Conservation (phyloP, 2,329 filamentous ascomycete genomes). For the Colletotrichum kahawae region DNA sequence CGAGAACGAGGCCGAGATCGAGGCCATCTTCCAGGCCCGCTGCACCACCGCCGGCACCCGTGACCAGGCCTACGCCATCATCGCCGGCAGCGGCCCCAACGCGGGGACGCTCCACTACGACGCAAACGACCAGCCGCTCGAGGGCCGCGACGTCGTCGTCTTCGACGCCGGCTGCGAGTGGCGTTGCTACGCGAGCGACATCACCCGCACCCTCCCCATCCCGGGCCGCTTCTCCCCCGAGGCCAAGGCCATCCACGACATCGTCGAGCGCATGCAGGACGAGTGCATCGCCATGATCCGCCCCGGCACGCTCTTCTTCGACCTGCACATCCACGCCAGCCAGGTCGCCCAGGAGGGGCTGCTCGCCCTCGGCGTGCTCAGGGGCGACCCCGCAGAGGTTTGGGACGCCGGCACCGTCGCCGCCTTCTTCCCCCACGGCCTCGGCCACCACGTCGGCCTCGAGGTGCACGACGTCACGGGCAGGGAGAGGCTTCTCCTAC, state of each 20-base stretch:
- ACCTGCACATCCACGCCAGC: conserved; percentile 76
- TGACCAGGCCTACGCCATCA: conserved; percentile 85
- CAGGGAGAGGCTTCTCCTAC: conserved; percentile 38
- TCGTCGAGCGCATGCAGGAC: conserved; percentile 83
- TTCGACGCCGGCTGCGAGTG: conserved; percentile 91
- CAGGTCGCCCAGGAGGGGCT: conserved; percentile 75
- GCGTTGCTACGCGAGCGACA: conserved; percentile 84
- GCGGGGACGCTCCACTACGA: conserved; percentile 87
- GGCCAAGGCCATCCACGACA: conserved; percentile 73
- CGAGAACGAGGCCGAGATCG: conserved; percentile 81
- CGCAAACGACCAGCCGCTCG: conserved; percentile 76
- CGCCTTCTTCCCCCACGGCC: conserved; percentile 71
- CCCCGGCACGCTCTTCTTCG: conserved; percentile 73
- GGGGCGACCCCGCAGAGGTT: conserved; percentile 63
- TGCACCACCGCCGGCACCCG: conserved; percentile 78
- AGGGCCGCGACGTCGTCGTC: conserved; percentile 74
- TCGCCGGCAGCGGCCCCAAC: conserved; percentile 83
- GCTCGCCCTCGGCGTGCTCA: conserved; percentile 73
- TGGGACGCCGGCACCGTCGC: conserved; percentile 56
- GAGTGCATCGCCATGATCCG: conserved; percentile 72
- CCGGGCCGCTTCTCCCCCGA: conserved; percentile 71
- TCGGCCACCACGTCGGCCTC: conserved; percentile 69
- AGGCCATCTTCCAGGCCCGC: conserved; percentile 75
- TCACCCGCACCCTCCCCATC: conserved; percentile 87
- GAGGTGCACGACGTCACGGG: conserved; percentile 67